These are phyloP conservation scores for Phytophthora fragariae DNA, from an alignment of 352 stramenopile genomes.

Conservation along the genomic window DNA sequence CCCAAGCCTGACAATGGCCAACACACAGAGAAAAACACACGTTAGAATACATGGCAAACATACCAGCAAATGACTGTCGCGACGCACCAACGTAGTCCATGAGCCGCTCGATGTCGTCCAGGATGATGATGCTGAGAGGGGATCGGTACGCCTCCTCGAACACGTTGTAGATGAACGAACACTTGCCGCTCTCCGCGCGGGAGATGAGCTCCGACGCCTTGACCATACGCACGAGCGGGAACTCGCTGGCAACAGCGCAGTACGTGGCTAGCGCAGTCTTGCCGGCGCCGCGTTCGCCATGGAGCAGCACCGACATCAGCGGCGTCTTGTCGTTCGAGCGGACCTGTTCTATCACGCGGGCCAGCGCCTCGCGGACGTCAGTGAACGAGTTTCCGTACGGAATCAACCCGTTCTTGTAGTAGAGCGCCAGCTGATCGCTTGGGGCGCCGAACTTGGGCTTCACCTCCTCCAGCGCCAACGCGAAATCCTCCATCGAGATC, in stretches of 20 bases:
- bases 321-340: constrained; percentile 95
- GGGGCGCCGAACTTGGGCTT: constrained; percentile 98
- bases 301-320: constrained; percentile 97
- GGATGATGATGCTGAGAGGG: constrained; percentile 98
- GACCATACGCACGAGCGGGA: constrained; percentile 98
- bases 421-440: constrained; percentile 95
- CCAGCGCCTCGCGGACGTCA: constrained; percentile 92
- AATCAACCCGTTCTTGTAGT: constrained; percentile 97
- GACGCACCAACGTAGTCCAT: constrained; percentile 95
- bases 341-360: constrained; percentile 95
- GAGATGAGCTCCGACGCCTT: constrained; percentile 98
- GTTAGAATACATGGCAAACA: constrained; percentile 14
- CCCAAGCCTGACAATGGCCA: constrained; percentile 78
- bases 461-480: constrained; percentile 95
- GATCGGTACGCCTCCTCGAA: constrained; percentile 99
- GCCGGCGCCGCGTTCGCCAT: constrained; percentile 93
- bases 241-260: constrained; percentile 95
- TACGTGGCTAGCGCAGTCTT: constrained; percentile 99
- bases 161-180: constrained; percentile 93
- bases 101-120: constrained; percentile 99
- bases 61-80: background rate
- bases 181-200: constrained; percentile 94
- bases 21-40: background rate
- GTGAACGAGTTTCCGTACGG: constrained; percentile 96
- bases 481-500: constrained; percentile 94